Evolutionary conservation across 257 asterid genomes (phyloP).

Genomic region (Solanum ossicruentum): DNA sequence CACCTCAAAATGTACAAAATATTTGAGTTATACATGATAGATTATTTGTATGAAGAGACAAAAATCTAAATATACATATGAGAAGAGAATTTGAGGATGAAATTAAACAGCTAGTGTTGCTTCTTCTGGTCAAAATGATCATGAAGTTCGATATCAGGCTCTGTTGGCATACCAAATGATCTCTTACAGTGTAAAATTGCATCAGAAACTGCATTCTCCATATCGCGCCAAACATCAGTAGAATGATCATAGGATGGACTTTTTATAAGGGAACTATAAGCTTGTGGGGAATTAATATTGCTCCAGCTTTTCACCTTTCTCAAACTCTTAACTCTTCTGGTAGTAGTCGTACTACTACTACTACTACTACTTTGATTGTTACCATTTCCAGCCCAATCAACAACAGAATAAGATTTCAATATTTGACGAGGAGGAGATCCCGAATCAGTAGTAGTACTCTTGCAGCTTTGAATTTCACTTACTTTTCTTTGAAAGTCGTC

Average conservation of each 20-base stretch:
- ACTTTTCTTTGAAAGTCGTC: slow-evolving; percentile 35
- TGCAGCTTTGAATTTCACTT: slow-evolving; percentile 25
- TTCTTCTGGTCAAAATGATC: neutral
- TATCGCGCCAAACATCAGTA: slow-evolving; percentile 20
- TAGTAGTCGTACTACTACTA: neutral
- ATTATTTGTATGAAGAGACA: neutral
- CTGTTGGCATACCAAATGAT: slow-evolving; percentile 34
- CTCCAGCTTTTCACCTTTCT: slow-evolving; percentile 24
- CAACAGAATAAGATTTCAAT: slow-evolving; percentile 14
- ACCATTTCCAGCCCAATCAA: slow-evolving; percentile 7
- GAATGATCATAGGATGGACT: slow-evolving; percentile 10
- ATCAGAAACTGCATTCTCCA: slow-evolving; percentile 44
- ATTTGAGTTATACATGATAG: neutral
- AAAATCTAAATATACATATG: neutral
- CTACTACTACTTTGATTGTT: neutral
- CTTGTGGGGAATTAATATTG: slow-evolving; percentile 14
- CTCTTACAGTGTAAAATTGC: slow-evolving; percentile 57
- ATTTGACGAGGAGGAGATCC: slow-evolving; percentile 22
- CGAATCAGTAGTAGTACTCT: neutral
- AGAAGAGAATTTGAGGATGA: neutral
- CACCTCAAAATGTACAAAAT: neutral
- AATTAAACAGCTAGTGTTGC: neutral
- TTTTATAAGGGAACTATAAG: slow-evolving; percentile 10
- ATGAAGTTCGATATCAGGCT: neutral
- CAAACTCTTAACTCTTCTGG: neutral